Percentiles rank a stretch among this genome's conserved stretches.
Conservation (phyloP, 352 stramenopile species). For the Globisporangium apiculatum region DNA sequence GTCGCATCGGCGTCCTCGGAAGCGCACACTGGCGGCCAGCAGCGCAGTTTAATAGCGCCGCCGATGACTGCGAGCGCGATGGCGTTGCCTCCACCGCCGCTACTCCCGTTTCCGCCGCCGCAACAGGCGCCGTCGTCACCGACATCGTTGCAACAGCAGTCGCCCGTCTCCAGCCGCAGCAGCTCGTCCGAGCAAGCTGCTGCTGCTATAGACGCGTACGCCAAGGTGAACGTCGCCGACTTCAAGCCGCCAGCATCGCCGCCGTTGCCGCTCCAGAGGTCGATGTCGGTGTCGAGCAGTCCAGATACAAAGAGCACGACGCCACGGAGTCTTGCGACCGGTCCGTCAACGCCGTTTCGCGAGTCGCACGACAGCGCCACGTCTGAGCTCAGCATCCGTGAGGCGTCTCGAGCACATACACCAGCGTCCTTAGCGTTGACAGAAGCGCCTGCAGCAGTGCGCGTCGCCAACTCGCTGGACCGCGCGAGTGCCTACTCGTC, state of each 20-base stretch:
- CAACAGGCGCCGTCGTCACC: background rate
- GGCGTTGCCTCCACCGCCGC: constrained; percentile 1
- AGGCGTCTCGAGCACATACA: background rate
- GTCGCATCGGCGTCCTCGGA: background rate
- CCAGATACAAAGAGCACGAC: constrained; percentile 2
- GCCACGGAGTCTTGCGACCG: background rate
- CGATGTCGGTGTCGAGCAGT: background rate
- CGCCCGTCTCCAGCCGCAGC: constrained; percentile 7
- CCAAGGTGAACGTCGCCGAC: constrained; percentile 6
- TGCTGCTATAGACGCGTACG: background rate
- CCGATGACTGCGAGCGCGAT: background rate
- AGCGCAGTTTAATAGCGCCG: too few relatives aligned
- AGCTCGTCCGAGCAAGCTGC: background rate
- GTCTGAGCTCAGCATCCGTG: background rate
- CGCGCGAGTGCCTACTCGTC: constrained; percentile 11
- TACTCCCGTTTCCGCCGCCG: background rate
- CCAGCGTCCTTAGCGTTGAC: background rate
- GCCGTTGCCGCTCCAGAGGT: constrained; percentile 7
- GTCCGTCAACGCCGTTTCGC: background rate
- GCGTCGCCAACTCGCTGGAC: constrained; percentile 2
- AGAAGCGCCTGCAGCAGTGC: background rate
- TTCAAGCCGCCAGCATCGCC: constrained; percentile 8
- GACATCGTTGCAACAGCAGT: constrained; percentile 8
- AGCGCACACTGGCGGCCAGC: too few relatives aligned
- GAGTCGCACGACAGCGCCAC: background rate